Evolutionary conservation across 2,329 filamentous ascomycete species (phyloP), one percentile per base, ranked within the genome.

Genomic region (Trichoderma sp.): DNA sequence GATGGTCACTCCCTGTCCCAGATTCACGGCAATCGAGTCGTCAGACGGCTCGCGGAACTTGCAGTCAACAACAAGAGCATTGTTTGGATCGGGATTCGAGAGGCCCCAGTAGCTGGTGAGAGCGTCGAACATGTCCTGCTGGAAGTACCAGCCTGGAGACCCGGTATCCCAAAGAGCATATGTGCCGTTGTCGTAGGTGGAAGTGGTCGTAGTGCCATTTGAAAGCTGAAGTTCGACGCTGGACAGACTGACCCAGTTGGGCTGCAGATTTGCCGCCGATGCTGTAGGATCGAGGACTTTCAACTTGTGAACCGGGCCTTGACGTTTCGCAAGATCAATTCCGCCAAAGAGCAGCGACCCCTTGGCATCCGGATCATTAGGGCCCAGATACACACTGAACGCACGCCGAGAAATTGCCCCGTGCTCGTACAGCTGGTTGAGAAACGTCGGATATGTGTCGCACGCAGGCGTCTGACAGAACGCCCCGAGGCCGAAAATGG

Each of bases 401-500:
- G 65, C 67, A 19, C 67, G 67, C 3, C 60, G 51, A 7, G 52
- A 52, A 26, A 68, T 67, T 30, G 44, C 50, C 2, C 65, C 65
- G 2, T 41, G 19, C 19, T 67, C 52, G 19, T 65, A 52, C n/a
- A 68, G 51, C 21, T 64, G 64, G 21, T 68, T 66, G 6, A 66
- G 24, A 24, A 68, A 59, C 2, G 67, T 67, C 17, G 50, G 56
- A 10, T 63, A 64, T 9, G 19, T 28, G 21, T 65, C 41, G 26
- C 67, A 68, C 12, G 48, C 52, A 17, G 21, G 47, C 21, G 61
- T 65, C 24, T 19, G 14, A 34, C 67, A 68, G 30, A 59, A n/a
- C 5, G 65, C 65, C n/a, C 67, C 65, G 5, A 68, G 55, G 14
- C 67, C 67, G 41, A 61, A 64, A 30, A 67, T 68, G n/a, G 65